Evolutionary conservation across 768 basidiomycete genomes (phyloP), one percentile per base, ranked within the genome.

Genomic region (Psilocybe tampanensis): DNA sequence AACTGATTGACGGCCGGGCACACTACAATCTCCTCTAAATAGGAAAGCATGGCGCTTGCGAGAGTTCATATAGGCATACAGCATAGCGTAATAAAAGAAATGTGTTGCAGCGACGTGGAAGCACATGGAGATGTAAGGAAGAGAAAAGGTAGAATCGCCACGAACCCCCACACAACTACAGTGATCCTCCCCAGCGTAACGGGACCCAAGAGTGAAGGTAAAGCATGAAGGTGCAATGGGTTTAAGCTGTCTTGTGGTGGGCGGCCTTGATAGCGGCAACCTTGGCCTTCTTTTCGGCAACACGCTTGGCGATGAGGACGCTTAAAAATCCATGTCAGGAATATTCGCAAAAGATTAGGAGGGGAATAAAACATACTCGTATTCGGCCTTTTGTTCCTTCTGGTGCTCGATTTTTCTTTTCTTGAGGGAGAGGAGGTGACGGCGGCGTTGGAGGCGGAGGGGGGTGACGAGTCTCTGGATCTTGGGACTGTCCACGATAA

Each of bases 391-490:
- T 79, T 95, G 92, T 77, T 94, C 95, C 81, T 94, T 94, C 82
- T 96, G 95, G 73, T 80, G 83, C 70, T 94, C 92, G 70, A 93
- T 80, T 75, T 86, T 86, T 76, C 93, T 86, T 72, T 89, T 86
- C 78, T 94, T 90, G 79, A 98, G 85, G 44, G 94, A 84, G 64
- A 78, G 86, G 70, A 96, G 86, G 81, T 92, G 94, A 66, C 96
- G 92, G 76, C 94, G 90, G 76, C 95, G 92, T 78, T 99, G 96
- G 70, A 98, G 90, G 69, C 95, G 92, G 69, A 92, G 70, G 66
- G 95, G 95, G 45, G 95, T 98, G 66, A 98, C 95, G 59, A 98
- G 86, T 70, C 95, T 87, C 78, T 97, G 94, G 74, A 98, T 97
- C 82, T 96, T 96, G 69, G 95, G 94, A 66, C 93, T 94, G 24